Evolutionary conservation across 352 stramenopile genomes (phyloP).

Genomic region (Globisporangium echinulatum): DNA sequence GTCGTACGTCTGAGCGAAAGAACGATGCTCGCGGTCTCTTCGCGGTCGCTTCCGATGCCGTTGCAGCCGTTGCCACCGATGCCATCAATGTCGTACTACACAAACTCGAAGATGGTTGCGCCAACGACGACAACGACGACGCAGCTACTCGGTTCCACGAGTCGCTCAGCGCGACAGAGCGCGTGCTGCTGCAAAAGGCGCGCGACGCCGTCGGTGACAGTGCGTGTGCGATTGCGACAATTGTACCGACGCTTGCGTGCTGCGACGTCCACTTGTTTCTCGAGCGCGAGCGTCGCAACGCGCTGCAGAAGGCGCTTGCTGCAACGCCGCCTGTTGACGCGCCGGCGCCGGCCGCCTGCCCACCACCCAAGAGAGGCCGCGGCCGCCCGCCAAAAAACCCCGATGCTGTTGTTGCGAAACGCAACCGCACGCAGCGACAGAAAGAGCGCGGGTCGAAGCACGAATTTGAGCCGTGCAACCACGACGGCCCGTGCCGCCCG

Average conservation of each 20-base stretch:
- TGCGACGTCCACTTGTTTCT: constrained; percentile 49
- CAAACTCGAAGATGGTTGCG: neutral
- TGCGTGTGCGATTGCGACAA: constrained; percentile 53
- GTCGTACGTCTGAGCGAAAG: too few relatives aligned
- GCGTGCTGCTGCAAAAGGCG: constrained; percentile 53
- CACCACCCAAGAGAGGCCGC: constrained; percentile 2
- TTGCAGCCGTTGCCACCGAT: neutral
- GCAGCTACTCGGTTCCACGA: neutral
- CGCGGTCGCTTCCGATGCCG: neutral
- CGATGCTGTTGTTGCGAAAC: constrained; percentile 14
- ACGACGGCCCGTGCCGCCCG: constrained; percentile 56
- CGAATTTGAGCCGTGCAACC: constrained; percentile 76
- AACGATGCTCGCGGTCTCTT: neutral
- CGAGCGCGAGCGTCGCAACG: constrained; percentile 25
- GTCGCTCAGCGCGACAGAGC: constrained; percentile 28
- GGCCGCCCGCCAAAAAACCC: neutral
- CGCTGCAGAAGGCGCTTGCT: too few relatives aligned
- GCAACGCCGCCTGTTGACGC: too few relatives aligned
- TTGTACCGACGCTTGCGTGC: constrained; percentile 52
- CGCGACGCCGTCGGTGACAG: constrained; percentile 51
- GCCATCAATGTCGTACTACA: too few relatives aligned
- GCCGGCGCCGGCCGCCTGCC: neutral
- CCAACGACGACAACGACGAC: neutral
- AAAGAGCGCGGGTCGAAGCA: constrained; percentile 59
- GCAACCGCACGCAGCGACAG: constrained; percentile 52